phyloP scores from a whole-genome alignment of 805 yeast genomes.

The Metschnikowia anglica region DNA sequence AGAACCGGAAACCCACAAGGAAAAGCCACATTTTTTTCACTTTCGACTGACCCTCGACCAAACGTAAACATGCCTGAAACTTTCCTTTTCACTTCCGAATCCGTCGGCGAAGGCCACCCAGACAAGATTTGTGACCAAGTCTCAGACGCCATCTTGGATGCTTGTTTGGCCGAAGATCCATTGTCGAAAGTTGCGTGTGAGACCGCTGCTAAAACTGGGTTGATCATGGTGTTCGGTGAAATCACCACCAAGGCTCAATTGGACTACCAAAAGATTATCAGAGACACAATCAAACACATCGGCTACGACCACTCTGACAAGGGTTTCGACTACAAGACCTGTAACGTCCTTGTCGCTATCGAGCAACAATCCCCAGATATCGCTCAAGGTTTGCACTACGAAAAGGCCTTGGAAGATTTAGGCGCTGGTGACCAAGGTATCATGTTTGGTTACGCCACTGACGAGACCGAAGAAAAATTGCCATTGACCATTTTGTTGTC shows the following conservation, averaged over 20 bases:
- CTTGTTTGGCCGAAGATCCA: constrained; percentile 94
- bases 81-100: constrained; percentile 77
- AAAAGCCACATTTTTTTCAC: constrained; percentile 1
- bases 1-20: neutral
- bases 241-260: constrained; percentile 94
- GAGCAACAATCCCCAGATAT: constrained; percentile 99
- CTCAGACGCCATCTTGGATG: constrained; percentile 96
- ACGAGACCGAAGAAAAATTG: constrained; percentile 95
- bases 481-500: constrained; percentile 93
- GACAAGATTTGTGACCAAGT: constrained; percentile 98
- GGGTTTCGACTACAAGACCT: constrained; percentile 99
- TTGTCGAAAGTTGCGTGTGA: constrained; percentile 99
- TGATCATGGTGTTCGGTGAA: constrained; percentile 99
- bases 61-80: constrained; percentile 29
- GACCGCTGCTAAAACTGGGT: constrained; percentile 98
- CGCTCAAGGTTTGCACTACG: constrained; percentile 98
- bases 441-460: constrained; percentile 99
- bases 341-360: constrained; percentile 97
- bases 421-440: constrained; percentile 99
- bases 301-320: constrained; percentile 95
- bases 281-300: constrained; percentile 97
- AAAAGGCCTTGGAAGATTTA: constrained; percentile 90
- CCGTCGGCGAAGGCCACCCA: constrained; percentile 94
- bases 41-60: constrained; percentile 1
- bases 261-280: constrained; percentile 95